phyloP scores from a whole-genome alignment of 164 flowering plant genomes.

The Malania oleifera region DNA sequence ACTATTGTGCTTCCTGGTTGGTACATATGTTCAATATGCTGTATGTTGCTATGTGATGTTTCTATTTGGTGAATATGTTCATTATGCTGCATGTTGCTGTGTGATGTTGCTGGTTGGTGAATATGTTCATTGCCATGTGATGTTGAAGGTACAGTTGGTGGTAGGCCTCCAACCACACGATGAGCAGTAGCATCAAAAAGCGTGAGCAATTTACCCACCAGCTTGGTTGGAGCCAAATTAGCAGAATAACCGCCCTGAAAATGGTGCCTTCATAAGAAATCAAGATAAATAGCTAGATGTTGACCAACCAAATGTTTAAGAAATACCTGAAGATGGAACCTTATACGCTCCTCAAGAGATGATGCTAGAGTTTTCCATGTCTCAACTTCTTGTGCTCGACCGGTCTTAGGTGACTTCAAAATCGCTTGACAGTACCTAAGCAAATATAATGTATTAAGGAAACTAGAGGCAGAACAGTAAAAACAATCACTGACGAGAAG shows the following conservation, averaged over 20 bases:
- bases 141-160: conserved; percentile 59
- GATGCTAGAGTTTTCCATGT: conserved; percentile 57
- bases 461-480: neutral
- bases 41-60: too few relatives aligned
- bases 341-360: conserved; percentile 86
- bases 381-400: conserved; percentile 81
- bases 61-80: conserved; percentile 45
- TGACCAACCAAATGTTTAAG: neutral
- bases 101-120: too few relatives aligned
- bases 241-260: conserved; percentile 78
- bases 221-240: conserved; percentile 76
- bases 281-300: neutral
- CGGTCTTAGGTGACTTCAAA: conserved; percentile 68
- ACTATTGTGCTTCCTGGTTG: conserved; percentile 41
- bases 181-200: conserved; percentile 83
- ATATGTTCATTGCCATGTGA: conserved; percentile 31
- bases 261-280: conserved; percentile 8
- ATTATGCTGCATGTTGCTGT: conserved; percentile 33
- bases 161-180: conserved; percentile 87
- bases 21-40: too few relatives aligned
- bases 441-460: conserved; percentile 12
- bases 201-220: conserved; percentile 78
- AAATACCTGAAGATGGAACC: conserved; percentile 80
- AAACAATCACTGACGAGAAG: neutral
- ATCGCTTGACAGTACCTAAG: conserved; percentile 89